These are phyloP conservation scores for Colletotrichum tropicicola DNA, from an alignment of 2,329 filamentous ascomycete species.

Conservation along the genomic window DNA sequence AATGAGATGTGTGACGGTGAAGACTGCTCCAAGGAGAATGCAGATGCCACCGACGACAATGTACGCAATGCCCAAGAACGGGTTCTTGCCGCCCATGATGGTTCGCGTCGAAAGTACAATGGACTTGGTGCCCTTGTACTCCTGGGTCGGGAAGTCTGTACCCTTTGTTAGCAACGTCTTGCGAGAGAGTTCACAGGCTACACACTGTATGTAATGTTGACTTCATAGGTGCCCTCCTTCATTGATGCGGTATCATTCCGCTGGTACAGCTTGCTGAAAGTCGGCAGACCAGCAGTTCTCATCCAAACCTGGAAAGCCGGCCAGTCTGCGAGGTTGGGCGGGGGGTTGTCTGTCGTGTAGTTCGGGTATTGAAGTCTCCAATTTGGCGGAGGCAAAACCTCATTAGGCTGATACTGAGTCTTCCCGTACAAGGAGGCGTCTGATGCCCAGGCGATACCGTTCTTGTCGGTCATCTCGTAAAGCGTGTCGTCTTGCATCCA, in stretches of 20 bases:
- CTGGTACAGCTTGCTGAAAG: constrained; percentile 92
- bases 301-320: constrained; percentile 98
- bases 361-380: constrained; percentile 78
- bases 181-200: too few species aligned
- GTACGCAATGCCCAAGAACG: constrained; percentile 96
- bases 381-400: constrained; percentile 86
- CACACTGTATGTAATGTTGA: constrained; percentile 84
- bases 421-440: constrained; percentile 82
- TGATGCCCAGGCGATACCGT: constrained; percentile 84
- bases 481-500: constrained; percentile 56
- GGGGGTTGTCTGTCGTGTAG: constrained; percentile 66
- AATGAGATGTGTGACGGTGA: constrained; percentile 90
- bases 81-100: constrained; percentile 93
- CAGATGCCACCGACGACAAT: constrained; percentile 93
- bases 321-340: constrained; percentile 78
- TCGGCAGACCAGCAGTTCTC: constrained; percentile 92
- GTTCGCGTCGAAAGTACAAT: constrained; percentile 90
- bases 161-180: background rate
- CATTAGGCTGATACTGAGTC: constrained; percentile 69
- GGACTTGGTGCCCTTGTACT: constrained; percentile 88
- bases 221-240: constrained; percentile 75
- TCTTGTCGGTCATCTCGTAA: constrained; percentile 81
- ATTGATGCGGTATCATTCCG: constrained; percentile 79
- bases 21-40: constrained; percentile 86
- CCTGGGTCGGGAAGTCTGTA: constrained; percentile 80